Base-by-base conservation (phyloP, 441 rosid genomes). In the Manihot esculenta region DNA sequence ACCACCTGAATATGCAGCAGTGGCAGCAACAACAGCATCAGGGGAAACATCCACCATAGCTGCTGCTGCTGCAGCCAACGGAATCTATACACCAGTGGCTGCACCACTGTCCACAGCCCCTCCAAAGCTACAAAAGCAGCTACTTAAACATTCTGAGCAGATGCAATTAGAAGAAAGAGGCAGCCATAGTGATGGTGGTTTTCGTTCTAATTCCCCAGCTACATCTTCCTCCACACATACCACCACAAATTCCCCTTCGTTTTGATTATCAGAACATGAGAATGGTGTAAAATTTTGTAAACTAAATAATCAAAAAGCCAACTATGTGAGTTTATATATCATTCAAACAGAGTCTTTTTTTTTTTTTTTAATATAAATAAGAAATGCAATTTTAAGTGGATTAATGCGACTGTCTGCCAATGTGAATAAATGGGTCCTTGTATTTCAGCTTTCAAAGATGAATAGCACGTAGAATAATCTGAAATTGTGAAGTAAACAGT, bases 141-240 rank as follows among this genome's bases (percentile, higher is more conserved):
- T 69, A 33, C 70, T 2, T 65, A 14, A 76, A 66, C 55, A 77
- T 54, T 80, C 80, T 0, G 68, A 77, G 35, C 69, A 67, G 14
- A 7, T 56, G 67, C 76, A 72, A 60, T 72, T 83, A 17, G 83
- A 80, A 79, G 88, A 85, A 65, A 80, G 85, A 33, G 80, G 80
- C 27, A 79, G 87, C 62, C 85, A 75, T 14, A 75, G 84, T 61
- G 82, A 82, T 50, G 84, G 85, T 9, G 77, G 66, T 21, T 56
- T 65, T 27, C 85, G 80, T 26, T 82, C 90, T 12, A 76, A 72
- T 77, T 87, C 97, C 20, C 90, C 92, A 0, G 72, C 89, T 6
- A 80, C 88, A 50, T 86, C 96, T 63, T 89, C 97, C 20, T 94
- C 97, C 27, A 87, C 86, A 0, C 90, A 85, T 62, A 87, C 88